Percentiles rank a stretch among this genome's conserved stretches.
These are phyloP conservation scores for Ceratocystis alfenasii DNA, from an alignment of 2,329 filamentous ascomycete species.

Conservation along the genomic window DNA sequence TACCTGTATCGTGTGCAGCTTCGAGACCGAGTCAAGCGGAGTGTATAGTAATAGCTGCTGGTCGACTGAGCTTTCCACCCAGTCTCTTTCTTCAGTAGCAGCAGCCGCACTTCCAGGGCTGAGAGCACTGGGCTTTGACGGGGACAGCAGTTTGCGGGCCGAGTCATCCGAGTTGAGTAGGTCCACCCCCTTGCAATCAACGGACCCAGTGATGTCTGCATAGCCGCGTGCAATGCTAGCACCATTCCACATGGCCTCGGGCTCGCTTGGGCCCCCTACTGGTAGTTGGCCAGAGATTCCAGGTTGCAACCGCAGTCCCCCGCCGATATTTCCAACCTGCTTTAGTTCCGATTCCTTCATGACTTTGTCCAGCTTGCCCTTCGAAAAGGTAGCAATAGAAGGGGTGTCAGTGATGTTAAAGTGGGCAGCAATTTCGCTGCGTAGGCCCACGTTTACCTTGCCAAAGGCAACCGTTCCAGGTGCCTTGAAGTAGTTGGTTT, in stretches of 20 bases:
- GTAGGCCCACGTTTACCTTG: slow-evolving; percentile 73
- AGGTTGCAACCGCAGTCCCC: too few species aligned
- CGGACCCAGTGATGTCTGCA: slow-evolving; percentile 65
- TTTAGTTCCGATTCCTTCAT: slow-evolving; percentile 32
- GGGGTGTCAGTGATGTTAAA: slow-evolving; percentile 70
- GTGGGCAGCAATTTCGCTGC: slow-evolving; percentile 58
- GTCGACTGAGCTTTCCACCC: slow-evolving; percentile 92
- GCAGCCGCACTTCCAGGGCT: slow-evolving; percentile 41
- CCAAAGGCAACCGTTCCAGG: slow-evolving; percentile 66
- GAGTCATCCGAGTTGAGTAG: slow-evolving; percentile 73
- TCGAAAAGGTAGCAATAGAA: slow-evolving; percentile 82
- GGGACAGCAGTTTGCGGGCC: slow-evolving; percentile 63
- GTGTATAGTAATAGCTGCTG: slow-evolving; percentile 91
- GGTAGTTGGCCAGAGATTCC: slow-evolving; percentile 41
- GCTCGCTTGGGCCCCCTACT: neutral
- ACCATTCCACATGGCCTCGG: slow-evolving; percentile 51
- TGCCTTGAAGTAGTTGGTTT: slow-evolving; percentile 57
- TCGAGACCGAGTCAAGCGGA: slow-evolving; percentile 76
- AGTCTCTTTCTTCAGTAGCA: slow-evolving; percentile 48
- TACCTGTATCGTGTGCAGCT: slow-evolving; percentile 72
- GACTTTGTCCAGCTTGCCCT: slow-evolving; percentile 38
- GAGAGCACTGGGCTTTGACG: slow-evolving; percentile 52
- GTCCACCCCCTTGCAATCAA: slow-evolving; percentile 70
- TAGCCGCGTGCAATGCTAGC: slow-evolving; percentile 69
- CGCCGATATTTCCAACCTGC: slow-evolving; percentile 26